These are phyloP conservation scores for Lentithecium fluviatile DNA, from an alignment of 495 filamentous ascomycete species.

Conservation along the genomic window DNA sequence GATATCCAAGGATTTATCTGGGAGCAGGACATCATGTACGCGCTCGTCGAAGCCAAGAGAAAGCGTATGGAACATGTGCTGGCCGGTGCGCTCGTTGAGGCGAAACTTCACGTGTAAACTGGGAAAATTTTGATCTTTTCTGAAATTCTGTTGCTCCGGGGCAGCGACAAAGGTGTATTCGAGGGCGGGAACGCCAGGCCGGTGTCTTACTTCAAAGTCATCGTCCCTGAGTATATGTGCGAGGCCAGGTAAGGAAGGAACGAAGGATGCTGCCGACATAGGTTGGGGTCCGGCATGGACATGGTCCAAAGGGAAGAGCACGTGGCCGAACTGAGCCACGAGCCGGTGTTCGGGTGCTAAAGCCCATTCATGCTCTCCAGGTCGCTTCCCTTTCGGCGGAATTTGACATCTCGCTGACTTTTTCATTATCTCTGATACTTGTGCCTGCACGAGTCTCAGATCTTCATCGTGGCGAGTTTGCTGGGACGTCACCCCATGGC, in stretches of 20 bases:
- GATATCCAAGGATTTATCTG: constrained; percentile 16
- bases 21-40: constrained; percentile 13
- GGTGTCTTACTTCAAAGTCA: neutral
- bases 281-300: neutral
- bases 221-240: neutral
- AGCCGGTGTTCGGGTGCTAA: too few species aligned
- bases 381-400: too few species aligned
- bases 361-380: too few species aligned
- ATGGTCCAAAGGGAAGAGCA: neutral
- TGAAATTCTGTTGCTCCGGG: neutral
- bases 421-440: too few species aligned
- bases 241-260: neutral
- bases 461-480: neutral
- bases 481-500: neutral
- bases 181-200: neutral
- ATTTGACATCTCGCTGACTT: too few species aligned
- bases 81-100: neutral
- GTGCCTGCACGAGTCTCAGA: too few species aligned
- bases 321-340: neutral
- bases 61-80: neutral
- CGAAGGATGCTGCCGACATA: too few species aligned
- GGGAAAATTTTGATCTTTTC: constrained; percentile 1
- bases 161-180: neutral
- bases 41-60: constrained; percentile 3
- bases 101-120: neutral